A percentile compares a stretch with the other conserved stretches of the same genome.
Conservation (phyloP, 2,329 filamentous ascomycete genomes). For the Hypoxylon sp. region DNA sequence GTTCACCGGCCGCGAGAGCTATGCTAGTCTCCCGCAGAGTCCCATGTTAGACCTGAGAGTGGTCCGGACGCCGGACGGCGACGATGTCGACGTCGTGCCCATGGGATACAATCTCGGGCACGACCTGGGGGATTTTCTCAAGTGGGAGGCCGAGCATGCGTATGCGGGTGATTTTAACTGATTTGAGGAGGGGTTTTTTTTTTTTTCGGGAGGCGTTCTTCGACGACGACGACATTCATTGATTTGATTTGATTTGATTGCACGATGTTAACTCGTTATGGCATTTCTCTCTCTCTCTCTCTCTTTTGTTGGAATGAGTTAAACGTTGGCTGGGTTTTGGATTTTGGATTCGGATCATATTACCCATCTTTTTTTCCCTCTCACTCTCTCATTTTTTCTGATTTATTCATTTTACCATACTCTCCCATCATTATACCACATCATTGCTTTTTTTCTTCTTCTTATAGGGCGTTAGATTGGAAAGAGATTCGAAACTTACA, state of each 20-base stretch:
- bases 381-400: neutral
- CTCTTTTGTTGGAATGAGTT: slow-evolving; percentile 15
- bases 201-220: too few relatives aligned
- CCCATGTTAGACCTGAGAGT: slow-evolving; percentile 59
- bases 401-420: neutral
- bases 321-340: slow-evolving; percentile 9
- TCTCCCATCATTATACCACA: slow-evolving; percentile 20
- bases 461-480: slow-evolving; percentile 19
- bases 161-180: slow-evolving; percentile 47
- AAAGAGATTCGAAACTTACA: too few relatives aligned
- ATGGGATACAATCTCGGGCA: slow-evolving; percentile 70
- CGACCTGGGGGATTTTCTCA: slow-evolving; percentile 66
- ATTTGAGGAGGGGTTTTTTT: too few relatives aligned
- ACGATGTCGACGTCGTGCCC: slow-evolving; percentile 55
- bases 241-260: slow-evolving; percentile 6
- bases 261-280: too few relatives aligned
- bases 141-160: slow-evolving; percentile 64
- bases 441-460: slow-evolving; percentile 24
- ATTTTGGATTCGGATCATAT: too few relatives aligned
- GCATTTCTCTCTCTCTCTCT: too few relatives aligned
- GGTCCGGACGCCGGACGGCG: slow-evolving; percentile 50
- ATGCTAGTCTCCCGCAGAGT: slow-evolving; percentile 59
- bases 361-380: neutral
- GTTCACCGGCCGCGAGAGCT: slow-evolving; percentile 47
- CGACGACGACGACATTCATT: slow-evolving; percentile 18